Conservation (phyloP, 2,329 filamentous ascomycete species). For the Fonsecaea erecta region DNA sequence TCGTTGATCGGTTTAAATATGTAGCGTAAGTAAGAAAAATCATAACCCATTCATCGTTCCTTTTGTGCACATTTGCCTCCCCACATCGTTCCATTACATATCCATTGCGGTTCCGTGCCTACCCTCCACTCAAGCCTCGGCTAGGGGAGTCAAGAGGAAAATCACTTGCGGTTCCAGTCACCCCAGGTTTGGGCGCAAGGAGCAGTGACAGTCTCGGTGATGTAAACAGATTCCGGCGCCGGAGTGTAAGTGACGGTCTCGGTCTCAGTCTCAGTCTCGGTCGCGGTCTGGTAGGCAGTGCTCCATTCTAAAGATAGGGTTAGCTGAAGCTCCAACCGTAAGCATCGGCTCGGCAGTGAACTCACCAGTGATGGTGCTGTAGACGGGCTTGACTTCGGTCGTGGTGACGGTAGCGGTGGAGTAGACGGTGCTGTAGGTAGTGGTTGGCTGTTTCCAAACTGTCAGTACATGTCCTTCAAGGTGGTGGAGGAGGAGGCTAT, state of each 20-base stretch:
- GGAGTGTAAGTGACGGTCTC: not conserved
- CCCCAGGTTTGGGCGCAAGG: slow-evolving; percentile 1
- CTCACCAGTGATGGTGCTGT: slow-evolving; percentile 4
- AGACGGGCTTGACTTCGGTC: slow-evolving; percentile 1
- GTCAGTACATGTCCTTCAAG: not conserved
- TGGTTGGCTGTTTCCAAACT: not conserved
- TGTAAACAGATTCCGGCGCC: not conserved
- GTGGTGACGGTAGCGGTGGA: slow-evolving; percentile 6
- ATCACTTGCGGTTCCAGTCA: not conserved
- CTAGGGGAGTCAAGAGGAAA: not conserved
- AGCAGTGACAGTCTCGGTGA: slow-evolving; percentile 1
- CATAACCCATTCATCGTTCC: slow-evolving; percentile 3
- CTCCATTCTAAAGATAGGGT: not conserved
- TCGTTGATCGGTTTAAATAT: not conserved
- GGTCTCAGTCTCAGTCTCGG: not conserved
- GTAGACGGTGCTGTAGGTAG: not conserved
- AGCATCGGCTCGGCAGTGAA: not conserved
- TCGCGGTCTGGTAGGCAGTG: not conserved
- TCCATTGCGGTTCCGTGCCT: not conserved
- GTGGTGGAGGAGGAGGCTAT: not conserved
- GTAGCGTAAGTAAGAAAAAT: not conserved
- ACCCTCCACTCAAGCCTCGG: not conserved
- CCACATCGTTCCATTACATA: not conserved
- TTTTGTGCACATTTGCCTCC: not conserved
- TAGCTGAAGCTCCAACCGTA: not conserved